phyloP scores from a whole-genome alignment of 225 moss, liverwort and hornwort genomes.

The Pseudisothecium myosuroides region DNA sequence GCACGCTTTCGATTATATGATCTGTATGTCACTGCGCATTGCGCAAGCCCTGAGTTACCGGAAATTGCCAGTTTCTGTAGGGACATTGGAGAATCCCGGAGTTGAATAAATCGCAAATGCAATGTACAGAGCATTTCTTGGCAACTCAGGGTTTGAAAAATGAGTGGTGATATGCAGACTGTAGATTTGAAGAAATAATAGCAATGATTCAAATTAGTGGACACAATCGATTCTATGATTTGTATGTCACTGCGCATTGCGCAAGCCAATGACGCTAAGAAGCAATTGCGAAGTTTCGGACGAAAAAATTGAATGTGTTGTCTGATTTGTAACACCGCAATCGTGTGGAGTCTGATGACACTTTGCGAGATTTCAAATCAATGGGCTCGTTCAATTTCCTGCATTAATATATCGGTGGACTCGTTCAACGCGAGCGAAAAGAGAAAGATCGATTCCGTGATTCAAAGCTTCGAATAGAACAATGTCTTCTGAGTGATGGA shows the following conservation, averaged over 20 bases:
- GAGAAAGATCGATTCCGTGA: neutral
- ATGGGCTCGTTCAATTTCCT: neutral
- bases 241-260: neutral
- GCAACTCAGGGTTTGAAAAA: neutral
- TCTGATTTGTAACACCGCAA: neutral
- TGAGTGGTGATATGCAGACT: neutral
- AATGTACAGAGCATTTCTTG: neutral
- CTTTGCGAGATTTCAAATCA: neutral
- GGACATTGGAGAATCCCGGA: neutral
- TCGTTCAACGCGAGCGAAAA: neutral
- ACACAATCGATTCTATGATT: neutral
- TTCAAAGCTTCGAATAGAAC: neutral
- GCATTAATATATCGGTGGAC: too few relatives aligned
- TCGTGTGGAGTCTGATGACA: neutral
- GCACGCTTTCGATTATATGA: too few relatives aligned
- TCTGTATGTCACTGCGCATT: too few relatives aligned
- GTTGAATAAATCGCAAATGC: neutral
- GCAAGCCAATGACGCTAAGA: neutral
- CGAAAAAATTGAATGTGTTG: neutral
- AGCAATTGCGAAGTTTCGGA: neutral
- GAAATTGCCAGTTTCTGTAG: neutral
- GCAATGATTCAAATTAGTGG: neutral
- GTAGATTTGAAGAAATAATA: neutral
- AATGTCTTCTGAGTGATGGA: neutral
- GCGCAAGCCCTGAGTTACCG: too few relatives aligned